Base-by-base conservation (phyloP, 108 stramenopile species). In the Nitzschia palea region DNA sequence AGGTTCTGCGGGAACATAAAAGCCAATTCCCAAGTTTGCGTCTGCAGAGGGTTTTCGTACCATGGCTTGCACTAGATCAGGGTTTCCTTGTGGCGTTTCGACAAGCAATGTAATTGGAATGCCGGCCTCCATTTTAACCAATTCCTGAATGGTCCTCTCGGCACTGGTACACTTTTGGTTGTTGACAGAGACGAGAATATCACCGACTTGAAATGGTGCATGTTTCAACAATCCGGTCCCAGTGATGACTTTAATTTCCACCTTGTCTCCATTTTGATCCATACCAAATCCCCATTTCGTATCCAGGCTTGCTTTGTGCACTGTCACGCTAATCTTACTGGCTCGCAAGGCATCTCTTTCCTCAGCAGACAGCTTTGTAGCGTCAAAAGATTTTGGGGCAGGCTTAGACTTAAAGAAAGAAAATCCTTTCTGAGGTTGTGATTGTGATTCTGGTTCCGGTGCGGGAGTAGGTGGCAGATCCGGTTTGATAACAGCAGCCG, bases 211-310 rank as follows among this genome's bases (percentile, higher is more conserved):
- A 50, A 78, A 55, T 12, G 71, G 60, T 10, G 67, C 44, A 0
- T 71, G n/a, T 23, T 35, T 6, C 15, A 69, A 36, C 30, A 73
- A 54, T 5, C 47, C 47, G 8, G 36, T 71, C n/a, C 45, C n/a
- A 15, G 67, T 37, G 59, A 78, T 17, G 44, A 55, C 55, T n/a
- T 26, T 40, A 25, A 78, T 68, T 27, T 62, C 57, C 2, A 78
- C 66, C 17, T 18, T 23, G 12, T 51, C 22, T 22, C 6, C 9
- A 25, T 70, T 47, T 23, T 53, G 36, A 8, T 53, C 60, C 35
- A 79, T 40, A 8, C 69, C 78, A 53, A 79, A 42, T 3, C 74
- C 78, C 37, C 67, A 73, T 55, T 53, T 59, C 12, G 78, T 59
- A 33, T 75, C 74, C 15, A 32, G 25, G n/a, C 43, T 34, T 1